A percentile compares a stretch with the other conserved stretches of the same genome.
Conservation (phyloP, 139 green algal species). For the Chlorella ohadii region DNA sequence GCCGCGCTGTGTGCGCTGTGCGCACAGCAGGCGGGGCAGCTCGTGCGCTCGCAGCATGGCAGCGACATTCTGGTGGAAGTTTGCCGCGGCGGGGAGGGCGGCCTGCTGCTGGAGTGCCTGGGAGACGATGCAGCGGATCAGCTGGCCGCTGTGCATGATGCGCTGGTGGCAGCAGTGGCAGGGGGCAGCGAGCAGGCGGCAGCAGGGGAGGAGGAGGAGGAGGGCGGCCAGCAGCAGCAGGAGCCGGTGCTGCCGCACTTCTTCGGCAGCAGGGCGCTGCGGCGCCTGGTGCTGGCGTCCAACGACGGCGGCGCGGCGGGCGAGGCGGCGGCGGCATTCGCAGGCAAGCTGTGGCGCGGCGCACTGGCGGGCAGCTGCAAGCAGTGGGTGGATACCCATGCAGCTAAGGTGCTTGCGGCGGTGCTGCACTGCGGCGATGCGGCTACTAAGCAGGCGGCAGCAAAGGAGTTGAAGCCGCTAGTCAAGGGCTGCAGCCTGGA, state of each 20-base stretch:
- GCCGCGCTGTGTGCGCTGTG: conserved; percentile 50
- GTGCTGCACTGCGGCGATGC: conserved; percentile 54
- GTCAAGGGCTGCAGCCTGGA: conserved; percentile 33
- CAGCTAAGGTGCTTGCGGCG: conserved; percentile 78
- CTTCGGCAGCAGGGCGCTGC: conserved; percentile 64
- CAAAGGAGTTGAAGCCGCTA: conserved; percentile 53
- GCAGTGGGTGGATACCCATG: conserved; percentile 63
- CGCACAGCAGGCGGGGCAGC: conserved; percentile 23
- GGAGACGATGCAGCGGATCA: conserved; percentile 19
- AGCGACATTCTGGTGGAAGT: conserved; percentile 70
- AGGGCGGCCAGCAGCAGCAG: background rate
- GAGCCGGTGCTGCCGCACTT: conserved; percentile 61
- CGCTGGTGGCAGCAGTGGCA: conserved; percentile 53
- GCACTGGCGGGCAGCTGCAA: conserved; percentile 54
- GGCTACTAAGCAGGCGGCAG: conserved; percentile 36
- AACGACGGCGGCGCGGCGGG: conserved; percentile 26
- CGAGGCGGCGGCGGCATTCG: conserved; percentile 31
- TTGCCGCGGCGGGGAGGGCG: conserved; percentile 63
- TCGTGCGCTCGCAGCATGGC: conserved; percentile 61
- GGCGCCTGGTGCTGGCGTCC: conserved; percentile 60
- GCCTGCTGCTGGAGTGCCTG: conserved; percentile 55
- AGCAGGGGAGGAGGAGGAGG: background rate
- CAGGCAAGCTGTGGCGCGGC: conserved; percentile 52
- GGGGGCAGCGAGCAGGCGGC: background rate
- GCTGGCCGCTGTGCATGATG: conserved; percentile 61